Evolutionary conservation across 2,329 filamentous ascomycete species (phyloP).

Genomic region (Trichophyton mentagrophytes): DNA sequence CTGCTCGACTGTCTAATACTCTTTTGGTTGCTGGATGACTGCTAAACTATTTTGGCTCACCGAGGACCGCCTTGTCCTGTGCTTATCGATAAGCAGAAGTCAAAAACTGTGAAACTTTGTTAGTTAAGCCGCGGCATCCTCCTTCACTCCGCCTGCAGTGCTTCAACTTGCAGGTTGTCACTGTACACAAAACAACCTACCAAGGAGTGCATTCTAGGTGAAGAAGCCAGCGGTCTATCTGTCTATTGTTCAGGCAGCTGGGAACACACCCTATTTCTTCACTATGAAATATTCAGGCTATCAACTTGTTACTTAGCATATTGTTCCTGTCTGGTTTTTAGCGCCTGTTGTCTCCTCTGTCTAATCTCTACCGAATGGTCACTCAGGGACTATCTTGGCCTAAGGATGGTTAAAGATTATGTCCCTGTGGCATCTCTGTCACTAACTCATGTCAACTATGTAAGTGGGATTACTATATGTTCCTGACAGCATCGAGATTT

Average conservation of each 20-base stretch:
- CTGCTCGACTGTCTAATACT: neutral
- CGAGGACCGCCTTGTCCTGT: neutral
- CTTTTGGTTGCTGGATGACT: neutral
- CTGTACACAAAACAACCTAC: neutral
- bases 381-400: neutral
- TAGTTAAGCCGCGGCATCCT: neutral
- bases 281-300: neutral
- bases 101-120: neutral
- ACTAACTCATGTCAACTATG: conserved; percentile 92
- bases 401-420: neutral
- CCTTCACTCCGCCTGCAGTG: neutral
- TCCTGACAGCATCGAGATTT: neutral
- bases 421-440: conserved; percentile 65
- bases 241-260: neutral
- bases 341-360: neutral
- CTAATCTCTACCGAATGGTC: neutral
- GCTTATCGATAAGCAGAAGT: neutral
- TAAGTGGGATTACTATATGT: conserved; percentile 33
- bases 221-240: neutral
- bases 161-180: no score
- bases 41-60: neutral
- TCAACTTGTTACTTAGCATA: neutral
- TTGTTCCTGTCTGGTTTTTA: neutral
- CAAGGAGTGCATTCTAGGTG: neutral
- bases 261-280: neutral